These are phyloP conservation scores for Didymella keratinophila DNA, from an alignment of 2,329 filamentous ascomycete species.

Conservation along the genomic window DNA sequence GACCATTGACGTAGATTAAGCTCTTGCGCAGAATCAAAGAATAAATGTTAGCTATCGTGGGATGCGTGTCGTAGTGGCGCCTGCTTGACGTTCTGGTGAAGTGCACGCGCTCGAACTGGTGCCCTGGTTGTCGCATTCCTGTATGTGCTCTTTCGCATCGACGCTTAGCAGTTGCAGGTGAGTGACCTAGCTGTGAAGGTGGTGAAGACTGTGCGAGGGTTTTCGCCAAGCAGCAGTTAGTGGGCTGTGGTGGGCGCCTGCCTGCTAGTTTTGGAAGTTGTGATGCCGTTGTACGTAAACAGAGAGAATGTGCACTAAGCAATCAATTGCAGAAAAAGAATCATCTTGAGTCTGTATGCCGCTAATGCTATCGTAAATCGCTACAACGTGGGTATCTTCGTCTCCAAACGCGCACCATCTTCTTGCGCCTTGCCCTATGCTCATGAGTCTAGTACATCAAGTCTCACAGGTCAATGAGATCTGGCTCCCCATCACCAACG, in stretches of 20 bases:
- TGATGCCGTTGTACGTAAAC: background rate
- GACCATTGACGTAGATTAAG: background rate
- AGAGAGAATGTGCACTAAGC: background rate
- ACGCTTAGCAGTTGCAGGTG: background rate
- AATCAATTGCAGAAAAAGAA: too few relatives aligned
- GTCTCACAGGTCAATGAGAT: conserved; percentile 66
- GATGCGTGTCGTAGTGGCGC: background rate
- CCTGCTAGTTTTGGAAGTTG: background rate
- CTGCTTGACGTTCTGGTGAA: background rate
- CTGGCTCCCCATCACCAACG: conserved; percentile 78
- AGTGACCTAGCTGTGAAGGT: background rate
- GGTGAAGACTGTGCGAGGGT: background rate
- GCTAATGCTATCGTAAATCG: conserved; percentile 2
- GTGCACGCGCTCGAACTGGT: background rate
- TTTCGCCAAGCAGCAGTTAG: too few relatives aligned
- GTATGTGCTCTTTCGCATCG: background rate
- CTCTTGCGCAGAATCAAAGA: conserved; percentile 1
- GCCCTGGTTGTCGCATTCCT: background rate
- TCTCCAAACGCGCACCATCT: conserved; percentile 2
- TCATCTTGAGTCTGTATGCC: too few relatives aligned
- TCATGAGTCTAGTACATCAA: background rate
- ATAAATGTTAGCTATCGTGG: background rate
- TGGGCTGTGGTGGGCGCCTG: background rate
- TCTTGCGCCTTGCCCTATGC: background rate
- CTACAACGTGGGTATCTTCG: conserved; percentile 26